These are phyloP conservation scores for Collybiopsis confluens DNA, from an alignment of 768 basidiomycete genomes.

Conservation along the genomic window DNA sequence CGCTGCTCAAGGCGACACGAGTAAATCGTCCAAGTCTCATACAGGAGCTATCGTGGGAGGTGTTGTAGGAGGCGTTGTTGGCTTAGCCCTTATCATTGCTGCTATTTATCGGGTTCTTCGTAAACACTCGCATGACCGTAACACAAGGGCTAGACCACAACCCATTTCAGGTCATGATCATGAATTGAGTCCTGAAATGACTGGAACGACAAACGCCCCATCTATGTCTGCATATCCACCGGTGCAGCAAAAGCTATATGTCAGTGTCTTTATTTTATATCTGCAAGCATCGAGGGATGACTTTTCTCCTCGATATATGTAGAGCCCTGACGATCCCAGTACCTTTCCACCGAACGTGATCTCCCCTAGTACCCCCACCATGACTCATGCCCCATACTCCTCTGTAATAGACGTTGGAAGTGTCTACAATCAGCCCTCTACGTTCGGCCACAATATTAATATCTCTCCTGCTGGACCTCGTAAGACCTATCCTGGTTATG, in stretches of 20 bases:
- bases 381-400: background rate
- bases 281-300: no score
- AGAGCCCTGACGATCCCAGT: slow-evolving; percentile 33
- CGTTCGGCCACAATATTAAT: background rate
- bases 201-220: slow-evolving; percentile 3
- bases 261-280: slow-evolving; percentile 15
- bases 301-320: background rate
- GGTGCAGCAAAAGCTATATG: slow-evolving; percentile 22
- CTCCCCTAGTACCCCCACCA: background rate
- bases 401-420: background rate
- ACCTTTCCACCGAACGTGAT: background rate
- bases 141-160: background rate
- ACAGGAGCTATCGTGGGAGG: slow-evolving; percentile 23
- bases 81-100: slow-evolving; percentile 16
- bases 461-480: background rate
- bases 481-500: background rate
- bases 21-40: slow-evolving; percentile 13
- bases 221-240: slow-evolving; percentile 11
- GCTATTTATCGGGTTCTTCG: slow-evolving; percentile 12
- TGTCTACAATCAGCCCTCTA: background rate
- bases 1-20: background rate
- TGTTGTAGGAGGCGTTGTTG: slow-evolving; percentile 20
- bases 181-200: slow-evolving; percentile 8
- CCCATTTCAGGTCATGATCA: background rate
- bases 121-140: slow-evolving; percentile 6